Base-by-base conservation (phyloP, 805 yeast genomes). In the Starmera caribaea region DNA sequence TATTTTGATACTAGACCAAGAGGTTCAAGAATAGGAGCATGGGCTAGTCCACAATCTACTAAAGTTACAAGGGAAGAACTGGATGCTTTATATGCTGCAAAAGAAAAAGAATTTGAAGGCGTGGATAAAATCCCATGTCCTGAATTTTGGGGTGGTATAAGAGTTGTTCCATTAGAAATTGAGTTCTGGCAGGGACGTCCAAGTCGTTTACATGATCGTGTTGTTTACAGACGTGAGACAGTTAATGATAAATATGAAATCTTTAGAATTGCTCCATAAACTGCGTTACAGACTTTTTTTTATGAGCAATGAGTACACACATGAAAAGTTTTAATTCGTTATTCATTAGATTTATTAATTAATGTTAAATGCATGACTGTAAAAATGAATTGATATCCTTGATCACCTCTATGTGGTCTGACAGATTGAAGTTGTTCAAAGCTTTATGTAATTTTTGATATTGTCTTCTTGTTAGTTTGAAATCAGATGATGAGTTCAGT, bases 151-250 rank as follows among this genome's bases (percentile, higher is more conserved):
- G 98, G 97, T 40, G 98, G 98, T 1, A 57, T 92, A 37, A 72
- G 95, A 54, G 70, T 92, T 14, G 77, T 82, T 33, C 98, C 98
- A 5, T 63, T 85, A 35, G 95, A 87, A 55, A 73, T 90, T 48
- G 98, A 92, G 63, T 92, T 90, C 56, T 92, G 97, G 97, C 98
- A 92, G 65, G 98, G 98, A 14, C 77, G 98, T 46, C 69, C 73
- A 43, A 81, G 85, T 54, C 74, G 98, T 58, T 67, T 90, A 38
- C 98, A 92, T 59, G 98, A 92, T 60, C 74, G 98, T 50, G 68
- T 89, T 38, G 75, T 79, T 12, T 89, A 72, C 61, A 71, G 73
- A 44, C 70, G 94, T 57, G 75, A 73, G 17, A 47, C 57, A 8
- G 71, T 64, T 14, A 68, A 63, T 12, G 66, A 59, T 1, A 62